These are phyloP conservation scores for Hymenoscyphus infarciens DNA, from an alignment of 2,329 filamentous ascomycete genomes.

Conservation along the genomic window DNA sequence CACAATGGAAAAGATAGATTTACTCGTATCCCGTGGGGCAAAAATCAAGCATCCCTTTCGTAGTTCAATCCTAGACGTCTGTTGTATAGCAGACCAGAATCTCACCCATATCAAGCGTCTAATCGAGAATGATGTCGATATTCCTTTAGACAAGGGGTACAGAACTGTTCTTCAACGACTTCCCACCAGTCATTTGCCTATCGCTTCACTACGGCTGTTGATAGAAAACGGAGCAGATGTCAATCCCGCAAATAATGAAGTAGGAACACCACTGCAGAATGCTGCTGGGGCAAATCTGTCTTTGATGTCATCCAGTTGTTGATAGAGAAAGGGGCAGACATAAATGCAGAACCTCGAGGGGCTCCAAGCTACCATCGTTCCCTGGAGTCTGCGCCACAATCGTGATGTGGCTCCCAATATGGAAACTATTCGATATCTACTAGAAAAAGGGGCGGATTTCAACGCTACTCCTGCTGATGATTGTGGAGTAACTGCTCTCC, in stretches of 20 bases:
- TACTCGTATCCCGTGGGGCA: not conserved
- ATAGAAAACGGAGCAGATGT: not conserved
- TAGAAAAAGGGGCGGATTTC: slow-evolving; percentile 5
- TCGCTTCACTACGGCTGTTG: not conserved
- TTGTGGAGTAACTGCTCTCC: slow-evolving; percentile 13
- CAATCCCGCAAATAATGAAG: no score
- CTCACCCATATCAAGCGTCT: not conserved
- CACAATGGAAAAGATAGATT: no score
- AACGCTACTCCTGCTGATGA: not conserved
- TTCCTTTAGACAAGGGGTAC: not conserved
- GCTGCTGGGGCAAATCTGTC: not conserved
- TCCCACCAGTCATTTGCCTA: not conserved
- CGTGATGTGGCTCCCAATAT: not conserved
- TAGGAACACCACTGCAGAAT: not conserved
- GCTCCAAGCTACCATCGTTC: not conserved
- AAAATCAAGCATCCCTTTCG: not conserved
- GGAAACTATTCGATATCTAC: slow-evolving; percentile 4
- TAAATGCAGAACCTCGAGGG: not conserved
- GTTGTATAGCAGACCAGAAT: not conserved
- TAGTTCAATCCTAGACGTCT: not conserved
- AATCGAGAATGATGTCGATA: not conserved
- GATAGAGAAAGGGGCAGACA: not conserved
- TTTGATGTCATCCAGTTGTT: not conserved
- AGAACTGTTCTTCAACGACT: not conserved
- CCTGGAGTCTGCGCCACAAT: not conserved